phyloP scores from a whole-genome alignment of 306 rosid species.

The Fagus crenata region DNA sequence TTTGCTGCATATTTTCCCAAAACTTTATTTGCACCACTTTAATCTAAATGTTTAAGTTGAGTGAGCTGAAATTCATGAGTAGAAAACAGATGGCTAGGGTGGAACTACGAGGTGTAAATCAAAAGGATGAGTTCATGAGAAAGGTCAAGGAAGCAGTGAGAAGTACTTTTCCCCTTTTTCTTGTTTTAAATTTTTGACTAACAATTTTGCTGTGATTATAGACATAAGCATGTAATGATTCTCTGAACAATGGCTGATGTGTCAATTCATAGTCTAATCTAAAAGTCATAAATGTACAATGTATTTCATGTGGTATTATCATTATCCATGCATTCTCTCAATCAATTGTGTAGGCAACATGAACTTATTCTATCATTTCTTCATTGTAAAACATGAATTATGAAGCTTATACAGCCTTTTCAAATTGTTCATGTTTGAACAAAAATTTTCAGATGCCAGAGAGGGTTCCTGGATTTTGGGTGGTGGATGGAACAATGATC shows the following conservation, averaged over 20 bases:
- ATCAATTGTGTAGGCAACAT: neutral
- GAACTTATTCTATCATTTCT: neutral
- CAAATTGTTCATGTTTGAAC: neutral
- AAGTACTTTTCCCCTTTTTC: slow-evolving; percentile 44
- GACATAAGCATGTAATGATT: slow-evolving; percentile 4
- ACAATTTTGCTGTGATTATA: neutral
- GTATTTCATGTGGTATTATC: neutral
- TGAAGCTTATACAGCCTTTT: neutral
- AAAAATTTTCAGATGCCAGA: slow-evolving; percentile 48
- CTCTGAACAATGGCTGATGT: slow-evolving; percentile 4
- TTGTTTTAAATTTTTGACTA: neutral
- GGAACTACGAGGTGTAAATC: slow-evolving; percentile 52
- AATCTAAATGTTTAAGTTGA: slow-evolving; percentile 2
- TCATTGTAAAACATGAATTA: neutral
- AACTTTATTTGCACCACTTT: neutral
- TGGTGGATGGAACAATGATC: slow-evolving; percentile 93
- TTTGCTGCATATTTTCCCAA: neutral
- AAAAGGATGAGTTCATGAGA: slow-evolving; percentile 58
- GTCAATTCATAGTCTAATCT: slow-evolving; percentile 15
- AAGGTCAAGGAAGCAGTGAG: slow-evolving; percentile 56
- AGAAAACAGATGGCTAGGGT: slow-evolving; percentile 63
- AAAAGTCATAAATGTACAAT: neutral
- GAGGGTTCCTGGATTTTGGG: slow-evolving; percentile 89
- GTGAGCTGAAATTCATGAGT: slow-evolving; percentile 21
- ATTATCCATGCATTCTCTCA: neutral